Conservation (phyloP, 2,329 filamentous ascomycete genomes). For the Penicillium sp. region DNA sequence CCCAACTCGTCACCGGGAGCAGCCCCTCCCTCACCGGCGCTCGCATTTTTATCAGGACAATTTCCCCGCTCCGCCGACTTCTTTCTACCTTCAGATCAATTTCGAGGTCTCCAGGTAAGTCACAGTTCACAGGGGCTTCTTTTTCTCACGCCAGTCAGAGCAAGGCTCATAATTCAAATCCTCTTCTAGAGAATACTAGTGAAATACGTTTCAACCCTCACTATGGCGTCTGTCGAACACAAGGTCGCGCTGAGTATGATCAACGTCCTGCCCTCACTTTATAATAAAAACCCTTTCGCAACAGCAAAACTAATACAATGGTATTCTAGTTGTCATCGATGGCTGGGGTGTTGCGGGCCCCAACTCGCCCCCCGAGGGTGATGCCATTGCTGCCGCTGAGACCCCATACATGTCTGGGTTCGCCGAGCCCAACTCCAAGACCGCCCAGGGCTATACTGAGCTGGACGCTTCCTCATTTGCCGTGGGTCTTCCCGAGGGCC, state of each 20-base stretch:
- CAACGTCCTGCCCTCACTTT: constrained; percentile 15
- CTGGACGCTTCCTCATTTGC: constrained; percentile 94
- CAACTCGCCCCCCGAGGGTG: constrained; percentile 76
- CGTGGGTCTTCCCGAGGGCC: constrained; percentile 87
- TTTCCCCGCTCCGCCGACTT: constrained; percentile 9
- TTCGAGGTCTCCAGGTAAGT: constrained; percentile 8
- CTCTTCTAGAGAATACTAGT: too few species aligned
- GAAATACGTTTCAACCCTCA: constrained; percentile 21
- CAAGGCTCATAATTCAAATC: too few species aligned
- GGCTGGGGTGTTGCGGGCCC: constrained; percentile 89
- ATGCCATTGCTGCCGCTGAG: constrained; percentile 89
- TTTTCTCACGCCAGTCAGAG: constrained; percentile 15
- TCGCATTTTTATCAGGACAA: constrained; percentile 10
- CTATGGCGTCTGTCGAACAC: constrained; percentile 62
- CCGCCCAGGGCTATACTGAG: constrained; percentile 77
- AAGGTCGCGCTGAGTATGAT: constrained; percentile 62
- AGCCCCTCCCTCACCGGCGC: constrained; percentile 29
- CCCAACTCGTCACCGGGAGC: constrained; percentile 32
- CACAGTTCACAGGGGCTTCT: constrained; percentile 1
- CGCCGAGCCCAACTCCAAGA: constrained; percentile 58
- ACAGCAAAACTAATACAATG: too few species aligned
- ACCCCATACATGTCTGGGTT: constrained; percentile 95
- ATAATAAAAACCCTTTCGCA: too few species aligned
- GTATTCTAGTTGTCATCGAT: constrained; percentile 83
- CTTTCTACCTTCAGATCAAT: constrained; percentile 11